phyloP scores from a whole-genome alignment of 192 early-diverging fungal species.

The Borealophlyctis nickersoniae region DNA sequence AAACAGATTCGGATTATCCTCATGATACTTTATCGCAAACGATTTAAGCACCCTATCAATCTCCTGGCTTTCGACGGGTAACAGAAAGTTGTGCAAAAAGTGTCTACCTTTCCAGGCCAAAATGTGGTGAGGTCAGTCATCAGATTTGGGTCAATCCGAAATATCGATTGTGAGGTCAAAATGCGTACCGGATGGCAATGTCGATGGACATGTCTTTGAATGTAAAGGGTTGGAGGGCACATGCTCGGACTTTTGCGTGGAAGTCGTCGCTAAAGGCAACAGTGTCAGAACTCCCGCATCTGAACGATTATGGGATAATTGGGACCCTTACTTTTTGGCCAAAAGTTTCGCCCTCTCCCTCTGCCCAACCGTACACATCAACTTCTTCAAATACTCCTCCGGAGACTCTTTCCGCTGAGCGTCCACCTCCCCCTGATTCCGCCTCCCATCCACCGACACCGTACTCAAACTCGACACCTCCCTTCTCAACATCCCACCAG shows the following conservation, averaged over 20 bases:
- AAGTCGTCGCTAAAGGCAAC: conserved; percentile 32
- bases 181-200: conserved; percentile 51
- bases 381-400: conserved; percentile 6
- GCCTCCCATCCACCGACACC: neutral
- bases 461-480: neutral
- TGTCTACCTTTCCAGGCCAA: conserved; percentile 22
- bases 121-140: neutral
- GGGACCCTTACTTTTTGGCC: conserved; percentile 38
- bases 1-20: conserved; percentile 64
- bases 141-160: neutral
- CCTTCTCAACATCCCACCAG: neutral
- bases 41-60: conserved; percentile 76
- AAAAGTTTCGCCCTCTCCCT: conserved; percentile 49
- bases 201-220: conserved; percentile 64
- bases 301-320: neutral
- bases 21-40: conserved; percentile 71
- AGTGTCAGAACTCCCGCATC: neutral
- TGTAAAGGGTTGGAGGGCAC: conserved; percentile 60
- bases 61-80: conserved; percentile 80
- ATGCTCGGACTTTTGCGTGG: conserved; percentile 54
- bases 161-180: neutral
- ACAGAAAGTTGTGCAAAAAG: conserved; percentile 66
- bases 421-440: neutral
- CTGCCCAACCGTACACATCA: neutral
- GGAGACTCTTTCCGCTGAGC: neutral